These are phyloP conservation scores for Pseudopyrenochaeta lycopersici DNA, from an alignment of 2,329 filamentous ascomycete species.

Conservation along the genomic window DNA sequence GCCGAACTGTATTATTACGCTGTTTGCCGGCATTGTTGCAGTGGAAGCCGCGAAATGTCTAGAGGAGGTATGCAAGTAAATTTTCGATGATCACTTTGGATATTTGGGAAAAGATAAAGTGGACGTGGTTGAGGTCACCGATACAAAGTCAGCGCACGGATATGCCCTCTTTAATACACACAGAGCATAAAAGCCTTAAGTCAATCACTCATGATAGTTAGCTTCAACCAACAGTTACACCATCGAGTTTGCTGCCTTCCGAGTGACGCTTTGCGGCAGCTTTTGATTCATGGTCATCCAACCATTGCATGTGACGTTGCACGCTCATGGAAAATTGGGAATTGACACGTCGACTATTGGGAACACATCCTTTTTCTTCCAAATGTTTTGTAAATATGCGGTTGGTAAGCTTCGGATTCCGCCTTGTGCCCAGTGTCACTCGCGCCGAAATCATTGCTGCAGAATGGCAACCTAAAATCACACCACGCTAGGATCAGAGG, in stretches of 20 bases:
- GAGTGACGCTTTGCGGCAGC: neutral
- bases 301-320: neutral
- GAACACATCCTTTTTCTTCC: neutral
- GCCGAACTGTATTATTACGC: neutral
- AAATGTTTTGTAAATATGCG: no score
- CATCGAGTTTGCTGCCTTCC: neutral
- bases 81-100: no score
- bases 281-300: neutral
- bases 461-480: no score
- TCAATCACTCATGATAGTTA: neutral
- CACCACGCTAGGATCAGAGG: no score
- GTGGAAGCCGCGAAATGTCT: neutral
- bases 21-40: neutral
- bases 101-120: no score
- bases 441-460: no score
- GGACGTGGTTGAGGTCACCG: no score
- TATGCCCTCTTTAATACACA: no score
- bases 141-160: no score
- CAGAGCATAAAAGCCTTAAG: neutral
- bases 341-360: neutral
- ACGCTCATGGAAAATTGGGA: neutral
- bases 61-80: no score
- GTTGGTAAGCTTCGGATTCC: no score
- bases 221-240: neutral
- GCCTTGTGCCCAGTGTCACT: no score